A percentile compares a stretch with the other conserved stretches of the same genome.
Conservation (phyloP, 495 filamentous ascomycete species). For the Hypoxylon subgilvum region DNA sequence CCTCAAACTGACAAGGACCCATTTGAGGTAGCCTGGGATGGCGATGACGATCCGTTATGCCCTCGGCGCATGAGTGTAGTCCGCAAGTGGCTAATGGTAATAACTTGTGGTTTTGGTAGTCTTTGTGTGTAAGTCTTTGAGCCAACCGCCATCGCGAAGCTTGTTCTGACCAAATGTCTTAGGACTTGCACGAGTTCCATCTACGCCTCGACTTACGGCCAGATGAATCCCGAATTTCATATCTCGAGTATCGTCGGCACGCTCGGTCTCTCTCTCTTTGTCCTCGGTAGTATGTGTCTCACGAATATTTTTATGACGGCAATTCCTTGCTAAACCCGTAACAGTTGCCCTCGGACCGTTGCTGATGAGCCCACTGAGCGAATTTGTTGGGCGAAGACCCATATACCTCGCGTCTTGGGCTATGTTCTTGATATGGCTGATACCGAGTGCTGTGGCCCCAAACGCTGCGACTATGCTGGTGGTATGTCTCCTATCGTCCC, state of each 20-base stretch:
- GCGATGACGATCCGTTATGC: slow-evolving; percentile 73
- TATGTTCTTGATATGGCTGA: slow-evolving; percentile 82
- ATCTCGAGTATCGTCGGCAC: slow-evolving; percentile 74
- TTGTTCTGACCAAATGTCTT: slow-evolving; percentile 2
- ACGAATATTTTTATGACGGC: slow-evolving; percentile 18
- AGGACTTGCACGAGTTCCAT: slow-evolving; percentile 89
- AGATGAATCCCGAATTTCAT: slow-evolving; percentile 77
- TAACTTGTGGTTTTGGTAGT: slow-evolving; percentile 72
- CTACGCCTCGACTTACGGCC: slow-evolving; percentile 85
- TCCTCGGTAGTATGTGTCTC: slow-evolving; percentile 64
- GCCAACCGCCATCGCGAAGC: slow-evolving; percentile 8
- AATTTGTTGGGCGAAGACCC: slow-evolving; percentile 88
- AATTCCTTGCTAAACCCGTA: slow-evolving; percentile 11
- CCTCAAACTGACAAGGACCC: slow-evolving; percentile 49
- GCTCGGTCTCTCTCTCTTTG: slow-evolving; percentile 79
- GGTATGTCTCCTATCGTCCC: slow-evolving; percentile 18
- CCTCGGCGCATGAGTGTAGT: slow-evolving; percentile 71
- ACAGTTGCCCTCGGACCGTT: slow-evolving; percentile 71
- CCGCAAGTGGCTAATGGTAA: slow-evolving; percentile 78
- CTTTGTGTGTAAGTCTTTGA: slow-evolving; percentile 77
- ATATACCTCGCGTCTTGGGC: slow-evolving; percentile 82
- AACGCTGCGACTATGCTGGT: slow-evolving; percentile 86
- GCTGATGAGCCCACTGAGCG: slow-evolving; percentile 63
- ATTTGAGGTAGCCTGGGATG: slow-evolving; percentile 72
- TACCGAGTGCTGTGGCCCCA: slow-evolving; percentile 84